Percentiles rank a stretch among this genome's conserved stretches.
Evolutionary conservation across 2,329 filamentous ascomycete genomes (phyloP).

Genomic region (Aspergillus thermomutatus): DNA sequence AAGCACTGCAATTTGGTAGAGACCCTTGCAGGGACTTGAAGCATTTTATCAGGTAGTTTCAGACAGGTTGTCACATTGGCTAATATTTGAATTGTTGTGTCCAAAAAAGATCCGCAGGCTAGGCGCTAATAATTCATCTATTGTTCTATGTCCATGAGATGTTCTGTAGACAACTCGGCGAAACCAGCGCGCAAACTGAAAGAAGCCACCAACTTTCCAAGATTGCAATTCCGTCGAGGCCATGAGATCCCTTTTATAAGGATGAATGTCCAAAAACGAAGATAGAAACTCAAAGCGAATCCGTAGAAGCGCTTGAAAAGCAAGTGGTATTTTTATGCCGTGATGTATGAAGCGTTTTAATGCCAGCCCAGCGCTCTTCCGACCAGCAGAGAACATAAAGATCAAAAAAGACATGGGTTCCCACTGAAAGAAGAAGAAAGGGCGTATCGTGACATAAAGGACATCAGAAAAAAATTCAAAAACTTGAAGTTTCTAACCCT

Average conservation of each 20-base stretch:
- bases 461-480: conserved; percentile 14
- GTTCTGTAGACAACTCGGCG: neutral
- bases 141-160: neutral
- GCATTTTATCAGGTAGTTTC: no score
- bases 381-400: conserved; percentile 26
- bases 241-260: neutral
- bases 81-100: no score
- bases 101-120: neutral
- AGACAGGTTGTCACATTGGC: no score
- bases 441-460: conserved; percentile 21
- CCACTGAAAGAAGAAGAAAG: conserved; percentile 15
- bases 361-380: conserved; percentile 33
- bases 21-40: no score
- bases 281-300: neutral
- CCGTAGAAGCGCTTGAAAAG: neutral
- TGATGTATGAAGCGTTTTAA: conserved; percentile 11
- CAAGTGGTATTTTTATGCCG: neutral
- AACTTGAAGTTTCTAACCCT: conserved; percentile 12
- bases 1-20: neutral
- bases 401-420: conserved; percentile 13
- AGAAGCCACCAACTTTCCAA: neutral
- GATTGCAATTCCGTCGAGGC: conserved; percentile 1
- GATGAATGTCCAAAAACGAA: neutral
- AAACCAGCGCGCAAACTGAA: neutral
- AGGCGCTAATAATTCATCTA: neutral